Base-by-base conservation (phyloP, 371 early-diverging fungal species). In the Rhizopus delemar region DNA sequence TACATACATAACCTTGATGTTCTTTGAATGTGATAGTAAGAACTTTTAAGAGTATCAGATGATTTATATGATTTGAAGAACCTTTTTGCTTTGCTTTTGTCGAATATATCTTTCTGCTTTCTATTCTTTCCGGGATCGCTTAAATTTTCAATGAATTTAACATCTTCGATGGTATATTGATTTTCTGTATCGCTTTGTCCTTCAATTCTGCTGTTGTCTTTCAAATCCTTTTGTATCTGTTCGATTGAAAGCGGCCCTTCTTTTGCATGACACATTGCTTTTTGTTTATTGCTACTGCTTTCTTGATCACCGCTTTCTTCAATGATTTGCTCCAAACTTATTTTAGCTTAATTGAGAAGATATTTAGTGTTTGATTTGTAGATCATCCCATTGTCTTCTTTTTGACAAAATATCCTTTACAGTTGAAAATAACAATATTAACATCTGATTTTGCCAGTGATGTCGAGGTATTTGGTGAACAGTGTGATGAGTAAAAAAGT, bases 11-110 rank as follows among this genome's bases (percentile, higher is more conserved):
- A 22, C 2, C 22, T 22, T 22, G 22, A 22, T 22, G 22, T 22
- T 61, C 38, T 61, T 61, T 55, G 3, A 12, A 50, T 41, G 43
- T 61, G 61, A 45, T 48, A 51, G 28, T 61, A 61, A 3, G 60
- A 59, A 4, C 15, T 59, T 31, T 53, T 59, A 4, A 53, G 53
- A 31, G 4, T 59, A 16, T 28, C 7, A 31, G 46, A 53, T 22
- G 60, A 59, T 46, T 38, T 39, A 12, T 59, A 59, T 53, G 53
- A 53, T 11, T 59, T 59, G 28, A 59, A 51, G 8, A 35, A 34
- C 4, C 60, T 36, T 29, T 59, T 12, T 53, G 48, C 45, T 59
- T 59, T 59, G 29, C 46, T 38, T 59, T 59, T 46, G 31, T 59
- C 53, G 16, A 46, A 59, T 13, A 53, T 53, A 13, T 15, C 8